Conservation (phyloP, 306 rosid species). For the Cucurbita argyrosperma region DNA sequence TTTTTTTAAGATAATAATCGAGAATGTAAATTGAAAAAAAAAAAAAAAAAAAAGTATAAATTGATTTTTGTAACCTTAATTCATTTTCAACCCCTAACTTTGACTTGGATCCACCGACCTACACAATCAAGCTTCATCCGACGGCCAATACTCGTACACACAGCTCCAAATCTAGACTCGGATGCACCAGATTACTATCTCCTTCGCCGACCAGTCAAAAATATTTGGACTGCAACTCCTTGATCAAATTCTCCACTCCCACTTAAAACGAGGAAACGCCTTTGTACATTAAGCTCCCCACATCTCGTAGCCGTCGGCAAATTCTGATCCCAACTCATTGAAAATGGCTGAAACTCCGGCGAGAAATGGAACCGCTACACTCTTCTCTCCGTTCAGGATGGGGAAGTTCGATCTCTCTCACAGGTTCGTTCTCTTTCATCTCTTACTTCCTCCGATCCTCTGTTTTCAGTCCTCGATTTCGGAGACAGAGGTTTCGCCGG, state of each 20-base stretch:
- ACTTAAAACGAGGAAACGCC: not conserved
- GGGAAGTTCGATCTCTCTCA: slow-evolving; percentile 58
- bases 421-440: slow-evolving; percentile 23
- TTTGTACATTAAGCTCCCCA: not conserved
- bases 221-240: not conserved
- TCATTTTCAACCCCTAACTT: not conserved
- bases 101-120: not conserved
- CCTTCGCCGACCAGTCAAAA: not conserved
- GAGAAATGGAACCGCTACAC: slow-evolving; percentile 8
- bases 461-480: not conserved
- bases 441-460: not conserved
- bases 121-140: not conserved
- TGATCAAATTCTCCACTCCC: not conserved
- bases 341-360: not conserved
- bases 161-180: not conserved
- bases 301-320: not conserved
- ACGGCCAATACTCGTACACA: not conserved
- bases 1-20: no score
- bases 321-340: not conserved
- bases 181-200: not conserved
- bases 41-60: no score
- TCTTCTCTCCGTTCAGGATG: slow-evolving; percentile 64
- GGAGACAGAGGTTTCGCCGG: not conserved
- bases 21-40: no score
- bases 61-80: no score